These are phyloP conservation scores for Didymella keratinophila DNA, from an alignment of 2,329 filamentous ascomycete genomes.

Conservation along the genomic window DNA sequence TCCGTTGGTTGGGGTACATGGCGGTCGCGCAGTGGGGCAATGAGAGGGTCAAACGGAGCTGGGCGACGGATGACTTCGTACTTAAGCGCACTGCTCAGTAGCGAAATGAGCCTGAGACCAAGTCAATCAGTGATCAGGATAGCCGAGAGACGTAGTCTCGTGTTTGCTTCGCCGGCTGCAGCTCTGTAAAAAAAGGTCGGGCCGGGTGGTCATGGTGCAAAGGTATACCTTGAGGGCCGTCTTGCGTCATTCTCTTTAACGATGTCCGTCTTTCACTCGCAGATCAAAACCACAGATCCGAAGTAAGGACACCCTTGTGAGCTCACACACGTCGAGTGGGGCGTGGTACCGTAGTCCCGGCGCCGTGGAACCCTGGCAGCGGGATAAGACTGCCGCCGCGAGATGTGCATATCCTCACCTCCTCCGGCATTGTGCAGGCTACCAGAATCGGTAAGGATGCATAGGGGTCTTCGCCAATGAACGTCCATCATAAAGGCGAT, in stretches of 20 bases:
- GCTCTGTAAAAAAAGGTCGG: background rate
- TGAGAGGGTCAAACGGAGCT: background rate
- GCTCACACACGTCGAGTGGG: slow-evolving; percentile 17
- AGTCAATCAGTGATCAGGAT: background rate
- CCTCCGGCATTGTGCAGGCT: slow-evolving; percentile 24
- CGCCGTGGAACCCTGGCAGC: slow-evolving; percentile 37
- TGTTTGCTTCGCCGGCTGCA: background rate
- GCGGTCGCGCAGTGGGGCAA: background rate
- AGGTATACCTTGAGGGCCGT: background rate
- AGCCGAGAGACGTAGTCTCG: background rate
- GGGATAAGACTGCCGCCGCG: slow-evolving; percentile 20
- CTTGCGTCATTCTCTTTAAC: background rate
- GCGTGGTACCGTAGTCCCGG: slow-evolving; percentile 27
- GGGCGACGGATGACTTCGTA: slow-evolving; percentile 1
- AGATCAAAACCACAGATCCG: background rate
- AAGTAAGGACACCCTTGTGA: background rate
- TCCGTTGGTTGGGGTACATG: background rate
- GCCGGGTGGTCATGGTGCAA: background rate
- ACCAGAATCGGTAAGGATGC: slow-evolving; percentile 22
- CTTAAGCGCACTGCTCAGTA: background rate
- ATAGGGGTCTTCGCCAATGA: slow-evolving; percentile 20
- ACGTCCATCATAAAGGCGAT: background rate
- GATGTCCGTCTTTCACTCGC: background rate
- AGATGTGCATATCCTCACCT: slow-evolving; percentile 20
- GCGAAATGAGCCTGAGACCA: slow-evolving; percentile 4